Evolutionary conservation across 2,329 filamentous ascomycete species (phyloP).

Genomic region (Sporothrix phasma): DNA sequence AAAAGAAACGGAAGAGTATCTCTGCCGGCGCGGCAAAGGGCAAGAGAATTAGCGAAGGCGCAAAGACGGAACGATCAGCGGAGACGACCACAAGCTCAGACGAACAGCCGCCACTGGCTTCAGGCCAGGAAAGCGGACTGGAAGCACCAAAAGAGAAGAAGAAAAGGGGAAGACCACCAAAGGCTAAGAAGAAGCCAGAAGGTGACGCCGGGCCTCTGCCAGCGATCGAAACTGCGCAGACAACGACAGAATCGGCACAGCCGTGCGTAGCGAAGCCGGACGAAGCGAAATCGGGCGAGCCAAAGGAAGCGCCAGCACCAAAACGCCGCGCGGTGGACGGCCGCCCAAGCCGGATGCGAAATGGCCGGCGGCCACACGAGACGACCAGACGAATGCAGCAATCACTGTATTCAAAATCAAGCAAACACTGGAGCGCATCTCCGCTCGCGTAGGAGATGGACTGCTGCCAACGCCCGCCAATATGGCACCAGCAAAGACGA

Average conservation of each 20-base stretch:
- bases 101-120: neutral
- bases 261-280: neutral
- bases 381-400: conserved; percentile 37
- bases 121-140: neutral
- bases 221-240: neutral
- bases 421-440: conserved; percentile 26
- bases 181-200: neutral
- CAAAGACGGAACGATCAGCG: neutral
- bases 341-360: conserved; percentile 21
- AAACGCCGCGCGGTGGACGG: conserved; percentile 19
- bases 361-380: conserved; percentile 35
- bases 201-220: neutral
- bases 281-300: no score
- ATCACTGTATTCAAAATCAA: conserved; percentile 36
- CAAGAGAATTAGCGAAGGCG: neutral
- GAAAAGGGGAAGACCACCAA: neutral
- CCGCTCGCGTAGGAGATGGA: conserved; percentile 23
- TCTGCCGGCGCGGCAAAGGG: conserved; percentile 18
- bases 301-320: conserved; percentile 3
- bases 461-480: neutral
- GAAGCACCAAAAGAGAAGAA: neutral
- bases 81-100: neutral
- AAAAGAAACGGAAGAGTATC: conserved; percentile 29
- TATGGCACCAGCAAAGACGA: neutral
- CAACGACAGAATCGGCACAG: neutral